Evolutionary conservation across 352 stramenopile genomes (phyloP).

Genomic region (Halophytophthora batemanensis): DNA sequence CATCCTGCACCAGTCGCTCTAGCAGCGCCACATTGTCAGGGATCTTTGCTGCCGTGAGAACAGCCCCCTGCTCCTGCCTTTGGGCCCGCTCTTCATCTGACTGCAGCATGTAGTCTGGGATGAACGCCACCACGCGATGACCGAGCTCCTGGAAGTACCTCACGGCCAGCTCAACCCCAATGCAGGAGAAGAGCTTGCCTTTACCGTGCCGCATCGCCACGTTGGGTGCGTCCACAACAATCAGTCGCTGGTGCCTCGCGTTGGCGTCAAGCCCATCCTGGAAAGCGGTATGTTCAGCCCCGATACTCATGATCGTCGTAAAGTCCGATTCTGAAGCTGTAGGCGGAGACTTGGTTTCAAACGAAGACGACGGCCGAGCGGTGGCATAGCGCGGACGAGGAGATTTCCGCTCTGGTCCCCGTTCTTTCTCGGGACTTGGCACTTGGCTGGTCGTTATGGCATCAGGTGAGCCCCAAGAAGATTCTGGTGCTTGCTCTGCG

Average conservation of each 20-base stretch:
- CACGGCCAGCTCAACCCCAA: slow-evolving; percentile 63
- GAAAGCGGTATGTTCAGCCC: slow-evolving; percentile 28
- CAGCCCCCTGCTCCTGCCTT: slow-evolving; percentile 19
- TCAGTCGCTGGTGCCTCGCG: slow-evolving; percentile 36
- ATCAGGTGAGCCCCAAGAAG: slow-evolving; percentile 12
- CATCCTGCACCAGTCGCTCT: slow-evolving; percentile 62
- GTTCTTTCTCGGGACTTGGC: slow-evolving; percentile 3
- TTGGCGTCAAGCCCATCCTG: slow-evolving; percentile 11
- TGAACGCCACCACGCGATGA: slow-evolving; percentile 80
- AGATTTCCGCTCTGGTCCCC: not conserved
- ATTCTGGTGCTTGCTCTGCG: not conserved
- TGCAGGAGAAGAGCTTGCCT: slow-evolving; percentile 72
- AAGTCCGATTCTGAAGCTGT: slow-evolving; percentile 22
- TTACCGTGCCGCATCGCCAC: slow-evolving; percentile 81
- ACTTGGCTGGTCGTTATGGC: slow-evolving; percentile 10
- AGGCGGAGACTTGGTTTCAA: slow-evolving; percentile 4
- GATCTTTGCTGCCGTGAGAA: slow-evolving; percentile 46
- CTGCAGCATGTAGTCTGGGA: slow-evolving; percentile 80
- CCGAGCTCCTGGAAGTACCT: slow-evolving; percentile 68
- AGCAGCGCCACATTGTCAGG: slow-evolving; percentile 74
- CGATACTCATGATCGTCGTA: slow-evolving; percentile 44
- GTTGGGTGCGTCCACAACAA: slow-evolving; percentile 72
- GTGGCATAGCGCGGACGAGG: not conserved
- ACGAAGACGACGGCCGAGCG: slow-evolving; percentile 5
- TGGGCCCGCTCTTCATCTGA: slow-evolving; percentile 38